A percentile compares a stretch with the other conserved stretches of the same genome.
phyloP scores from a whole-genome alignment of 352 stramenopile genomes.

The Pythium volutum region DNA sequence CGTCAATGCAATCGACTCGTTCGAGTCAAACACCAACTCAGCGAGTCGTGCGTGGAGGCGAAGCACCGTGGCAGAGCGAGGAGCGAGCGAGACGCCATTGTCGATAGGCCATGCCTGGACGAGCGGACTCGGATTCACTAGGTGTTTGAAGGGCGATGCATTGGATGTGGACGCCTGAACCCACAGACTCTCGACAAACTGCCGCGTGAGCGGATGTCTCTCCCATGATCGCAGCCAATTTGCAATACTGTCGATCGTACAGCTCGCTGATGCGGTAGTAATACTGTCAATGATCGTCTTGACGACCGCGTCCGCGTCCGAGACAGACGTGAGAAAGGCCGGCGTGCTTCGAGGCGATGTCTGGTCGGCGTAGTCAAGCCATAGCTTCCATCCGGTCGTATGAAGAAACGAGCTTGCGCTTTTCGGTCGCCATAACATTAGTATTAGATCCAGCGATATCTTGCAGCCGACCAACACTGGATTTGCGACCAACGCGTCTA shows the following conservation, averaged over 20 bases:
- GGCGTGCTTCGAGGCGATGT: constrained; percentile 12
- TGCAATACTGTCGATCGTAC: constrained; percentile 34
- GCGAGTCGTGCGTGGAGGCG: constrained; percentile 5
- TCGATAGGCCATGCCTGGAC: constrained; percentile 11
- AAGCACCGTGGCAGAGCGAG: not conserved
- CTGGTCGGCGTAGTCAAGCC: constrained; percentile 27
- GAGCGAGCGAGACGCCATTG: not conserved
- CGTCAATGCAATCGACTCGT: constrained; percentile 30
- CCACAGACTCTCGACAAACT: constrained; percentile 59
- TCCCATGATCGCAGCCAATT: constrained; percentile 60
- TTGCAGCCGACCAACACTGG: constrained; percentile 26
- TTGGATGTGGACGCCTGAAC: constrained; percentile 14
- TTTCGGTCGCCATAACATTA: constrained; percentile 38
- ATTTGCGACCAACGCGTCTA: constrained; percentile 36
- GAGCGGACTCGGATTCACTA: not conserved
- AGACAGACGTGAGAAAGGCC: constrained; percentile 10
- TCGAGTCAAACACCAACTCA: constrained; percentile 17
- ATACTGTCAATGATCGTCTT: constrained; percentile 16
- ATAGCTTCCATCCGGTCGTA: constrained; percentile 24
- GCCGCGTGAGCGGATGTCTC: constrained; percentile 37
- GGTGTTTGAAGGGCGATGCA: constrained; percentile 4
- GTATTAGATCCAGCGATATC: constrained; percentile 29
- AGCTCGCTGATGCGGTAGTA: constrained; percentile 25
- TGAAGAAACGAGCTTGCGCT: constrained; percentile 26
- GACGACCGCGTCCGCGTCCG: not conserved